Evolutionary conservation across 73 alveolate genomes (phyloP), one percentile per base, ranked within the genome.

Genomic region (Breviolum minutum): DNA sequence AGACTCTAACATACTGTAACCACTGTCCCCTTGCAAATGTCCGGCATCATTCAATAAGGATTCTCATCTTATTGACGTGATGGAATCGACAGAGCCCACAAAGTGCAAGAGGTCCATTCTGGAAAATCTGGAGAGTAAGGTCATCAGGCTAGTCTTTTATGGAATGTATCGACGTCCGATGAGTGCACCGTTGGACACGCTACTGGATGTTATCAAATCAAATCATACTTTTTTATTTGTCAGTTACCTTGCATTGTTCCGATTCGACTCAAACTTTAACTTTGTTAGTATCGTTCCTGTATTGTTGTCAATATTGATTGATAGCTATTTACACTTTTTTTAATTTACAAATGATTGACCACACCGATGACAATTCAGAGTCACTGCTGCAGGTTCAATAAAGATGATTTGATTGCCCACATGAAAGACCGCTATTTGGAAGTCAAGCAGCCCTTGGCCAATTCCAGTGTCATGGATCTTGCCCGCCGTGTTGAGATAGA

Each of bases 121-220:
- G 73, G 60, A 83, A 19, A 16, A 22, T 6, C 22, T 83, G 60
- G 40, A 54, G 24, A 19, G 60, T 7, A 22, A 40, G 74, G 22
- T 62, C 60, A 54, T 83, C 27, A 27, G 92, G 69, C 71, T 20
- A 7, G 71, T 32, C 10, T 83, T 83, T 73, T 83, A n/a, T 48
- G 92, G 74, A 10, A 83, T 83, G 92, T 83, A 19, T 73, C 70
- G 92, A 20, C 40, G 22, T 10, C 2, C 61, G 22, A 48, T 61
- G 16, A 48, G 8, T 48, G 27, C 64, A 61, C 66, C 92, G 54
- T 62, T 83, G 48, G 92, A 83, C 70, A 83, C 92, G 92, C 24
- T 6, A 40, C 92, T 8, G 9, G 92, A 32, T 32, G 26, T 71
- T 9, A 71, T 71, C 82, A 19, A 19, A 71, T 71, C 9, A 19